Evolutionary conservation across 441 rosid species (phyloP).

Genomic region (Pelargonium australe): DNA sequence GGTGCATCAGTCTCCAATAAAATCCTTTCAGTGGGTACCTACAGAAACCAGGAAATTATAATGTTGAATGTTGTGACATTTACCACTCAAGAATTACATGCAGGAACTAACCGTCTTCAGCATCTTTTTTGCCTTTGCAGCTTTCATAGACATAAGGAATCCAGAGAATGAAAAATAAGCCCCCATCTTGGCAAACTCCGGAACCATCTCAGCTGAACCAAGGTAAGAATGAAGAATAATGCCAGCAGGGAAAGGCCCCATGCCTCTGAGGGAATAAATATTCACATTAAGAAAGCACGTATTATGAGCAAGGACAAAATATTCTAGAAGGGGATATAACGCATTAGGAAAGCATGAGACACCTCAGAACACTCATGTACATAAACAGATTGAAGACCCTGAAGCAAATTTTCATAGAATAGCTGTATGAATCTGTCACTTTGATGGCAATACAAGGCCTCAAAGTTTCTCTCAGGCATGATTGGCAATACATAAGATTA

Average conservation of each 20-base stretch:
- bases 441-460: background rate
- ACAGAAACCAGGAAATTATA: conserved; percentile 24
- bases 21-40: conserved; percentile 72
- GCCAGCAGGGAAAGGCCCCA: conserved; percentile 82
- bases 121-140: conserved; percentile 57
- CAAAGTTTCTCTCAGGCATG: background rate
- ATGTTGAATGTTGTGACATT: background rate
- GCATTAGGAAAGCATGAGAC: background rate
- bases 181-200: conserved; percentile 71
- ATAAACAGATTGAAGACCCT: background rate
- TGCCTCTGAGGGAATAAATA: conserved; percentile 34
- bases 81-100: conserved; percentile 8
- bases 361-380: background rate
- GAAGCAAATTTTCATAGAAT: background rate
- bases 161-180: conserved; percentile 91
- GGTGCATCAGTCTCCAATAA: conserved; percentile 92
- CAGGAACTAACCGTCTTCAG: conserved; percentile 50
- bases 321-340: background rate
- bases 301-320: background rate
- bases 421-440: background rate
- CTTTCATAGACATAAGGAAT: conserved; percentile 64
- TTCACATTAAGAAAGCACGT: conserved; percentile 13
- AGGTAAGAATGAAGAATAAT: conserved; percentile 82
- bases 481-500: background rate
- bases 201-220: conserved; percentile 86